phyloP scores from a whole-genome alignment of 352 stramenopile genomes.

The Globisporangium abappressorium region DNA sequence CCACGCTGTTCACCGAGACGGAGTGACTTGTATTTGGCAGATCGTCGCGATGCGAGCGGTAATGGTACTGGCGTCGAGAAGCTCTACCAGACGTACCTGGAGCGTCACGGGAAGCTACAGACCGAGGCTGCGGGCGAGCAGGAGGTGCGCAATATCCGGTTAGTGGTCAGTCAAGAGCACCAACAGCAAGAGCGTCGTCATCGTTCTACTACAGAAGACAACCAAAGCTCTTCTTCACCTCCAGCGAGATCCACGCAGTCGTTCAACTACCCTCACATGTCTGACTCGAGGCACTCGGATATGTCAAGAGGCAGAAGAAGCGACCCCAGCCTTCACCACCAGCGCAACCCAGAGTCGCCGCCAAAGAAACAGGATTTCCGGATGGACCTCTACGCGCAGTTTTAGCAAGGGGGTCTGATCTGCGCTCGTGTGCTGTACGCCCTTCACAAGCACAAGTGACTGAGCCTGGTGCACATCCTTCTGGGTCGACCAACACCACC shows the following conservation, averaged over 20 bases:
- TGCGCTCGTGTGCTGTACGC: no score
- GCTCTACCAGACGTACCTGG: constrained; percentile 13
- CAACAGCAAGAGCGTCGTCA: constrained; percentile 3
- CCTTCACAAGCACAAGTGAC: background rate
- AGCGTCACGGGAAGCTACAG: background rate
- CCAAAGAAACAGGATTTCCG: constrained; percentile 12
- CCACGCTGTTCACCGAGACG: background rate
- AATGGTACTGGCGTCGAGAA: constrained; percentile 3
- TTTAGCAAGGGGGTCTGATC: background rate
- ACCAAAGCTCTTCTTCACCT: background rate
- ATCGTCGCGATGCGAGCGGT: background rate
- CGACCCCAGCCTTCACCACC: background rate
- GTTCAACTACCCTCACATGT: background rate
- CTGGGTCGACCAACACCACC: background rate
- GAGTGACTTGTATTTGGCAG: constrained; percentile 8
- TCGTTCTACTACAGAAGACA: background rate
- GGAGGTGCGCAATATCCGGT: background rate
- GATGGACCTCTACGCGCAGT: constrained; percentile 14
- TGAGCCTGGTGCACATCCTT: background rate
- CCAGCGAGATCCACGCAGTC: background rate
- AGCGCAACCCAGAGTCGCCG: background rate
- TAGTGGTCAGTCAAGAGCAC: constrained; percentile 6
- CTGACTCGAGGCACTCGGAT: background rate
- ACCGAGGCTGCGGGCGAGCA: constrained; percentile 6
- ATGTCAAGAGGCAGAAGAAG: background rate